A percentile compares a stretch with the other conserved stretches of the same genome.
phyloP scores from a whole-genome alignment of 345 rosid species.

The Lepidium didymum region DNA sequence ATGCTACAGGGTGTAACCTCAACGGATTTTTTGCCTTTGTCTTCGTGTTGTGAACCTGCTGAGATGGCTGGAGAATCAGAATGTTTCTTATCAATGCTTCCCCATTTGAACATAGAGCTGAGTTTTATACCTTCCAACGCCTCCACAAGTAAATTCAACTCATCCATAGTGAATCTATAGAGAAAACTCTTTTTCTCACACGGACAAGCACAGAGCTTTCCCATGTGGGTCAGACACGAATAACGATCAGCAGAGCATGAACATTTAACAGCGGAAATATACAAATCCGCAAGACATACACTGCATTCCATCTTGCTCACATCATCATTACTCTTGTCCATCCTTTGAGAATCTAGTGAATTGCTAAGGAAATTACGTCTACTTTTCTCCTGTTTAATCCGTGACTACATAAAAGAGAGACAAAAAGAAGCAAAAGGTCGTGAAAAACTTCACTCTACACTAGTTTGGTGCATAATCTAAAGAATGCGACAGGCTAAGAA shows the following conservation, averaged over 20 bases:
- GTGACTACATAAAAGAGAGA: slow-evolving; percentile 36
- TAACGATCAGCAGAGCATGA: slow-evolving; percentile 46
- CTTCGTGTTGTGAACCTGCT: slow-evolving; percentile 16
- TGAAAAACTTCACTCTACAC: not conserved
- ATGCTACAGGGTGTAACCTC: not conserved
- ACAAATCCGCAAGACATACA: slow-evolving; percentile 52
- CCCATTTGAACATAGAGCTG: slow-evolving; percentile 45
- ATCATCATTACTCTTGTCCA: slow-evolving; percentile 41
- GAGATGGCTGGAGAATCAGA: not conserved
- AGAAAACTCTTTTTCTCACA: slow-evolving; percentile 46
- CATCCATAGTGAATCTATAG: slow-evolving; percentile 39
- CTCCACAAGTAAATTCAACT: slow-evolving; percentile 51
- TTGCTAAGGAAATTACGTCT: slow-evolving; percentile 44
- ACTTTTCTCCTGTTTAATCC: slow-evolving; percentile 40
- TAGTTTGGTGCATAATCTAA: not conserved
- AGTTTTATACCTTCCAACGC: slow-evolving; percentile 52
- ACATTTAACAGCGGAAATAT: slow-evolving; percentile 60
- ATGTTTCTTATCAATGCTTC: slow-evolving; percentile 26
- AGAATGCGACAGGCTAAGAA: not conserved
- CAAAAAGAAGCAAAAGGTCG: not conserved
- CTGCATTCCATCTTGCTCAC: slow-evolving; percentile 45
- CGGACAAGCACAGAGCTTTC: slow-evolving; percentile 61
- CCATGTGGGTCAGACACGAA: slow-evolving; percentile 52
- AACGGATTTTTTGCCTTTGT: not conserved
- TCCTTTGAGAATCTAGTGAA: slow-evolving; percentile 32